Percentiles rank a stretch among this genome's conserved stretches.
Evolutionary conservation across 1,139 yeast species (phyloP).

Genomic region (Ogataea hybrid): DNA sequence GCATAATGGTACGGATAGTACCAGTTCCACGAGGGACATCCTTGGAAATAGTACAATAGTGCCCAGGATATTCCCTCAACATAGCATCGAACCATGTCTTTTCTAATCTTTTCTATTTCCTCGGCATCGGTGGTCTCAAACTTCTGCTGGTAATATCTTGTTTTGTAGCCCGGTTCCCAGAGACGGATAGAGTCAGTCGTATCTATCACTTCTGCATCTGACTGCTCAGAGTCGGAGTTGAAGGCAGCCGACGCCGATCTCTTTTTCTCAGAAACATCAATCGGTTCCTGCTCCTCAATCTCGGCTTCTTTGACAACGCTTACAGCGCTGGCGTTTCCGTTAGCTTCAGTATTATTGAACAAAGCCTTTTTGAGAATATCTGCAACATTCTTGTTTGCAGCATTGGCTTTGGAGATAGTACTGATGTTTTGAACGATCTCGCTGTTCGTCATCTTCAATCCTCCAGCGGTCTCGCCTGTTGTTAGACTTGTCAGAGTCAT

Average conservation of each 20-base stretch:
- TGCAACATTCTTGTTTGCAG: conserved; percentile 73
- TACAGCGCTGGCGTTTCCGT: conserved; percentile 12
- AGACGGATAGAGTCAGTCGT: conserved; percentile 62
- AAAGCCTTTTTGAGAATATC: conserved; percentile 52
- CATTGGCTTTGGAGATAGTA: conserved; percentile 69
- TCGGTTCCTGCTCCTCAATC: conserved; percentile 38
- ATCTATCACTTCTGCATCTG: conserved; percentile 30
- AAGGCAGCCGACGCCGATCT: conserved; percentile 32
- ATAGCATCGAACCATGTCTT: conserved; percentile 67
- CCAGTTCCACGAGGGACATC: conserved; percentile 99
- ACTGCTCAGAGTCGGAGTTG: conserved; percentile 17
- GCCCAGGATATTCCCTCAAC: conserved; percentile 98
- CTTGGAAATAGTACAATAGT: conserved; percentile 88
- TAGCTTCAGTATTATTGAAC: conserved; percentile 19
- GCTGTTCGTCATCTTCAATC: conserved; percentile 64
- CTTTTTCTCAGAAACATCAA: conserved; percentile 29
- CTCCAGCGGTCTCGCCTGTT: conserved; percentile 65
- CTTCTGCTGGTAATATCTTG: conserved; percentile 76
- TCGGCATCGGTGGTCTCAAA: conserved; percentile 57
- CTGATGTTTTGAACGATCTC: conserved; percentile 70
- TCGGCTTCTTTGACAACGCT: conserved; percentile 34
- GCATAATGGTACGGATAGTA: conserved; percentile 97
- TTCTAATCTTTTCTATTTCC: conserved; percentile 55
- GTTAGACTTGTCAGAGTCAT: conserved; percentile 71
- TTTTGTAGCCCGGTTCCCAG: conserved; percentile 86